A percentile compares a stretch with the other conserved stretches of the same genome.
These are phyloP conservation scores for Ogataea populi-albae DNA, from an alignment of 805 yeast species.

Conservation along the genomic window DNA sequence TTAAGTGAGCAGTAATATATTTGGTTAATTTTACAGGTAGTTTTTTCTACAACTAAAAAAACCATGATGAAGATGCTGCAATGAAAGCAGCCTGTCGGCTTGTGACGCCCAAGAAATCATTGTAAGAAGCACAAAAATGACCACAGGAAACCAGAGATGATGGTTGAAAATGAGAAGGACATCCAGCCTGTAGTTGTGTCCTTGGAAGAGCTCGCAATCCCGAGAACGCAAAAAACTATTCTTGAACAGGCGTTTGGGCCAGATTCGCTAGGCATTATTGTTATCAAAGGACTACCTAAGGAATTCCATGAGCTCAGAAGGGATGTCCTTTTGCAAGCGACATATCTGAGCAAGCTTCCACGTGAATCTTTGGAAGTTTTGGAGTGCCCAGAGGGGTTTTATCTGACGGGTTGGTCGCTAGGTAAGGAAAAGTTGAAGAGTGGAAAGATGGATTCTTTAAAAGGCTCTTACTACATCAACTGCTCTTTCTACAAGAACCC, in stretches of 20 bases:
- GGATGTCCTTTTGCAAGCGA: slow-evolving; percentile 42
- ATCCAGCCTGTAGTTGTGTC: slow-evolving; percentile 13
- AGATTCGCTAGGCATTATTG: slow-evolving; percentile 51
- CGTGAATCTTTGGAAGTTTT: slow-evolving; percentile 32
- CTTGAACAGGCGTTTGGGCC: slow-evolving; percentile 61
- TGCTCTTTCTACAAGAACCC: slow-evolving; percentile 51
- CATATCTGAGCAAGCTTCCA: slow-evolving; percentile 41
- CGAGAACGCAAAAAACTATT: no score
- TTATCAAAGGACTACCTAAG: slow-evolving; percentile 43
- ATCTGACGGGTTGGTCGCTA: slow-evolving; percentile 61
- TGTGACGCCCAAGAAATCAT: no score
- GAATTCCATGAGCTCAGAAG: slow-evolving; percentile 38
- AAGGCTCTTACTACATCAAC: slow-evolving; percentile 58
- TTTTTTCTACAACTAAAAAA: no score
- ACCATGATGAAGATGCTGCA: no score
- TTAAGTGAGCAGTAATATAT: not conserved
- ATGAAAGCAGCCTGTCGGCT: no score
- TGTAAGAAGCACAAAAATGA: no score
- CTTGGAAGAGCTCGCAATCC: slow-evolving; percentile 7
- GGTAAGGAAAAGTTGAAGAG: slow-evolving; percentile 50
- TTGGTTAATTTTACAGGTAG: not conserved
- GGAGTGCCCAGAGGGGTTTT: slow-evolving; percentile 48
- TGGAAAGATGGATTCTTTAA: slow-evolving; percentile 46
- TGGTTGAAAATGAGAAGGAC: no score
- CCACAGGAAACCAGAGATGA: no score